Evolutionary conservation across 2,329 filamentous ascomycete species (phyloP).

Genomic region (Septoria linicola): DNA sequence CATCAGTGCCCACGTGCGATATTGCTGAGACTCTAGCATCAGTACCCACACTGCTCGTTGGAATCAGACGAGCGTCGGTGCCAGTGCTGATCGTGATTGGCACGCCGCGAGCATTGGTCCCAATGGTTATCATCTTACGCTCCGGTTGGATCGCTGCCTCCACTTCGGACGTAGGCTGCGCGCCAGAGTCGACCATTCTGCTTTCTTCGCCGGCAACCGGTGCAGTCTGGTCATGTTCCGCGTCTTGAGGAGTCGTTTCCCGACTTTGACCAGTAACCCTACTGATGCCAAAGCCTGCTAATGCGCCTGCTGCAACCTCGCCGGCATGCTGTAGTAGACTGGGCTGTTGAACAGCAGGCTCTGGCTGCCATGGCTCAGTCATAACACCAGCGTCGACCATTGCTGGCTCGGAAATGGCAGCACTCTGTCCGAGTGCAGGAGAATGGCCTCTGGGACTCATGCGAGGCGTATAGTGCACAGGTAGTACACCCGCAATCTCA

Average conservation of each 20-base stretch:
- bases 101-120: conserved; percentile 16
- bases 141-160: neutral
- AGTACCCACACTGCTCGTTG: conserved; percentile 16
- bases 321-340: conserved; percentile 28
- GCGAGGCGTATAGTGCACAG: conserved; percentile 7
- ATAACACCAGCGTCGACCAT: conserved; percentile 64
- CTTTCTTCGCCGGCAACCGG: neutral
- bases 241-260: neutral
- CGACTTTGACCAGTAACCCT: conserved; percentile 16
- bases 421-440: neutral
- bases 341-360: conserved; percentile 22
- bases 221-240: neutral
- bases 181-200: conserved; percentile 1
- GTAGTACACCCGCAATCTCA: conserved; percentile 12
- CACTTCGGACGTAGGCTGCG: neutral
- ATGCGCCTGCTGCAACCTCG: conserved; percentile 35
- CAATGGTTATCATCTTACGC: conserved; percentile 16
- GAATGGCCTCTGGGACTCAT: conserved; percentile 7
- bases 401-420: conserved; percentile 23
- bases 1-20: conserved; percentile 12
- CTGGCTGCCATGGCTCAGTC: conserved; percentile 59
- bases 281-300: conserved; percentile 40
- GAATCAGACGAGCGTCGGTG: conserved; percentile 19
- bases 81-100: conserved; percentile 17
- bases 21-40: conserved; percentile 14